These are phyloP conservation scores for Leccinum obscurum DNA, from an alignment of 768 basidiomycete species.

Conservation along the genomic window DNA sequence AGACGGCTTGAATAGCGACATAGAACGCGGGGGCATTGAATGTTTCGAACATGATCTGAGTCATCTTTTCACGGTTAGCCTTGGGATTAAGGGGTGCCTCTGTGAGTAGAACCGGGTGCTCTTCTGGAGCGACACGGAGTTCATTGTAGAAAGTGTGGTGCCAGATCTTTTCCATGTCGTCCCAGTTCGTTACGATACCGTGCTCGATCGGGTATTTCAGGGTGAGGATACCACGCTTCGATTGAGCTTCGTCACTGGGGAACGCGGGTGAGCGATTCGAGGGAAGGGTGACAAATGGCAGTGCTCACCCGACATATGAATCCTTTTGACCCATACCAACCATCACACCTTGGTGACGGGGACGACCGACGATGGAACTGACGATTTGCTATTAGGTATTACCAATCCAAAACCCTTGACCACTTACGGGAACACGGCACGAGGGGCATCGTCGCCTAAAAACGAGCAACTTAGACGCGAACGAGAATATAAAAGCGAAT, in stretches of 20 bases:
- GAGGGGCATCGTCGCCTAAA: conserved; percentile 83
- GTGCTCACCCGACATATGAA: conserved; percentile 83
- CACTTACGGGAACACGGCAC: conserved; percentile 94
- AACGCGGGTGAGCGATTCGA: conserved; percentile 14
- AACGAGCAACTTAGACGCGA: conserved; percentile 16
- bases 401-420: conserved; percentile 8
- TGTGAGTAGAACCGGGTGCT: conserved; percentile 71
- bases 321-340: conserved; percentile 97
- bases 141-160: conserved; percentile 94
- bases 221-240: conserved; percentile 92
- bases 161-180: conserved; percentile 99
- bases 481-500: not conserved
- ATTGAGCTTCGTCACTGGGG: conserved; percentile 82
- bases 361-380: conserved; percentile 92
- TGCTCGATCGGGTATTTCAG: conserved; percentile 94
- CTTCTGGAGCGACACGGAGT: conserved; percentile 75
- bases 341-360: conserved; percentile 95
- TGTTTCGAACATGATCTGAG: conserved; percentile 80
- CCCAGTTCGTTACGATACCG: conserved; percentile 97
- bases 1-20: conserved; percentile 71
- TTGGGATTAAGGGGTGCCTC: conserved; percentile 76
- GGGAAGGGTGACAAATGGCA: conserved; percentile 5
- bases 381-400: conserved; percentile 14
- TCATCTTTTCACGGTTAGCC: conserved; percentile 73
- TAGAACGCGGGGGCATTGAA: conserved; percentile 77